Conservation (phyloP, 768 basidiomycete species). For the Sporobolomyces pararoseus region DNA sequence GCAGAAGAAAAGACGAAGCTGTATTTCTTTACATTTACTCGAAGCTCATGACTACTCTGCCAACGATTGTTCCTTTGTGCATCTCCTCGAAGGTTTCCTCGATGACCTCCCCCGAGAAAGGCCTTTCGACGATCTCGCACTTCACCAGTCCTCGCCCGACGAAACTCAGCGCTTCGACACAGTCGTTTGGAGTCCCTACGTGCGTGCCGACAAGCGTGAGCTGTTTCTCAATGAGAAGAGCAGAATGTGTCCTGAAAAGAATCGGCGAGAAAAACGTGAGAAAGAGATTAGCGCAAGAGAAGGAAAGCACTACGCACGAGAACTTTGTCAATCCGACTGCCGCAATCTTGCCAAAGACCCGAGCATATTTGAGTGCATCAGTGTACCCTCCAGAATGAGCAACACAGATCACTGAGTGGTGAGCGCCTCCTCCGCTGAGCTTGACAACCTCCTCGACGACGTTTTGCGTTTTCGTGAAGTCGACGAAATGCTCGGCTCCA, state of each 20-base stretch:
- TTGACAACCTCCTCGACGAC: constrained; percentile 34
- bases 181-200: constrained; percentile 27
- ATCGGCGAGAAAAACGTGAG: neutral
- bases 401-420: constrained; percentile 21
- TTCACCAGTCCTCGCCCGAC: constrained; percentile 31
- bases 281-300: neutral
- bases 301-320: constrained; percentile 26
- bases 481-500: constrained; percentile 40
- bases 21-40: neutral
- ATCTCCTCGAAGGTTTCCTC: constrained; percentile 19
- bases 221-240: constrained; percentile 13
- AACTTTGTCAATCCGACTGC: constrained; percentile 10
- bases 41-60: constrained; percentile 4
- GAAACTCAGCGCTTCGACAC: constrained; percentile 27
- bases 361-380: constrained; percentile 11
- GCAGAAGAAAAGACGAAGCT: too few species aligned
- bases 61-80: constrained; percentile 20
- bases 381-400: neutral
- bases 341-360: constrained; percentile 8
- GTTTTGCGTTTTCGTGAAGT: constrained; percentile 28
- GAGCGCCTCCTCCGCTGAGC: constrained; percentile 26
- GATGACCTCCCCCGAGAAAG: constrained; percentile 24
- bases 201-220: constrained; percentile 30
- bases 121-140: constrained; percentile 2
- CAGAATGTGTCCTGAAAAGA: constrained; percentile 5